Evolutionary conservation across 305 asterid species (phyloP).

Genomic region (Vinca major): DNA sequence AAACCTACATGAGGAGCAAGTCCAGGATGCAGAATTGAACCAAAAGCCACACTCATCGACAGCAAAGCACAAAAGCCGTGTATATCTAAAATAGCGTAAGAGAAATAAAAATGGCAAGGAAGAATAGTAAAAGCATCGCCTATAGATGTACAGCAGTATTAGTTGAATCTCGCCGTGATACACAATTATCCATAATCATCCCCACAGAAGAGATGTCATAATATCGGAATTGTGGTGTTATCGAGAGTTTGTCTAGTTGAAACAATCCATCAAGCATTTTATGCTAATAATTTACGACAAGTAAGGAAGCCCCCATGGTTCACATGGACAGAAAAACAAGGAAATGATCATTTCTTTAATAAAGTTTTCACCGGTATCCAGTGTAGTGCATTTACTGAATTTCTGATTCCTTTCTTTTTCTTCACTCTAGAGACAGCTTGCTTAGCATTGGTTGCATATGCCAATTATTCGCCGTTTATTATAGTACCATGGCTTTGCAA

Average conservation of each 20-base stretch:
- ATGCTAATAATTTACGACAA: background rate
- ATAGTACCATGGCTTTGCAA: background rate
- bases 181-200: background rate
- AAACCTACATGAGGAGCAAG: conserved; percentile 41
- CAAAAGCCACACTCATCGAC: background rate
- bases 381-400: background rate
- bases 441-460: background rate
- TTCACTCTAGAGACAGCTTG: background rate
- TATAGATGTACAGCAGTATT: background rate
- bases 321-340: background rate
- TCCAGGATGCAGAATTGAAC: conserved; percentile 5
- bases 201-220: background rate
- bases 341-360: background rate
- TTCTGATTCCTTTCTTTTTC: background rate
- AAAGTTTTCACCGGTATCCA: background rate
- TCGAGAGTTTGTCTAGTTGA: too few species aligned
- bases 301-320: background rate
- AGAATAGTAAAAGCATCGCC: background rate
- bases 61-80: background rate
- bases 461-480: background rate
- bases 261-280: background rate
- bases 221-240: background rate
- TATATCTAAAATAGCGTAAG: background rate
- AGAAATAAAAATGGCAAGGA: background rate
- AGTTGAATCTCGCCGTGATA: background rate